A percentile compares a stretch with the other conserved stretches of the same genome.
Evolutionary conservation across 2,329 filamentous ascomycete genomes (phyloP).

Genomic region (Phaeosphaeria sp.): DNA sequence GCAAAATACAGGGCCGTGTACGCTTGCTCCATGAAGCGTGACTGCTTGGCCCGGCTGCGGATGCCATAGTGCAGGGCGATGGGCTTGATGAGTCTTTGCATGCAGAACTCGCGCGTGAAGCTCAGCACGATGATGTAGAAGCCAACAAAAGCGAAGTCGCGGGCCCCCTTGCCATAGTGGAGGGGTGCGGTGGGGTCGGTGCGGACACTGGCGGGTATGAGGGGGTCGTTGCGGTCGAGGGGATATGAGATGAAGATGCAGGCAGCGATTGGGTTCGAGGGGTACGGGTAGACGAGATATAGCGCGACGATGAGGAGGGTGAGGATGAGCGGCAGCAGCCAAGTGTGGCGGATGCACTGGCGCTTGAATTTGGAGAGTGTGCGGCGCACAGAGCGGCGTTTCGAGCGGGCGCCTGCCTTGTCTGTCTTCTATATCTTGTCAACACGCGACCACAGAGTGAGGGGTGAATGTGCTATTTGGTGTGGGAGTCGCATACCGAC

Average conservation of each 20-base stretch:
- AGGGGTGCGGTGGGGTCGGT: conserved; percentile 49
- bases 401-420: conserved; percentile 48
- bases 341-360: conserved; percentile 62
- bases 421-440: conserved; percentile 23
- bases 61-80: conserved; percentile 75
- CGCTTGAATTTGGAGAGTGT: conserved; percentile 55
- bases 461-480: not conserved
- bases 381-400: conserved; percentile 55
- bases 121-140: conserved; percentile 92
- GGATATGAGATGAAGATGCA: conserved; percentile 93
- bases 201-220: conserved; percentile 34
- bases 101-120: conserved; percentile 94
- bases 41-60: conserved; percentile 76
- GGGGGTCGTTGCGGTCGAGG: conserved; percentile 59
- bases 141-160: conserved; percentile 83
- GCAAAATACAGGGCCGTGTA: conserved; percentile 94
- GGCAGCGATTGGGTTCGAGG: conserved; percentile 78
- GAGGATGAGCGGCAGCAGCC: conserved; percentile 73
- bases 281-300: conserved; percentile 78
- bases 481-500: conserved; percentile 22
- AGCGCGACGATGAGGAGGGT: conserved; percentile 67
- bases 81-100: conserved; percentile 86
- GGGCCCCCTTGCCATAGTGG: conserved; percentile 88
- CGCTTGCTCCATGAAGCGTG: conserved; percentile 93
- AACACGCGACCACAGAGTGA: not conserved